Conservation (phyloP, 768 basidiomycete genomes). For the Amanita pseudoporphyria region DNA sequence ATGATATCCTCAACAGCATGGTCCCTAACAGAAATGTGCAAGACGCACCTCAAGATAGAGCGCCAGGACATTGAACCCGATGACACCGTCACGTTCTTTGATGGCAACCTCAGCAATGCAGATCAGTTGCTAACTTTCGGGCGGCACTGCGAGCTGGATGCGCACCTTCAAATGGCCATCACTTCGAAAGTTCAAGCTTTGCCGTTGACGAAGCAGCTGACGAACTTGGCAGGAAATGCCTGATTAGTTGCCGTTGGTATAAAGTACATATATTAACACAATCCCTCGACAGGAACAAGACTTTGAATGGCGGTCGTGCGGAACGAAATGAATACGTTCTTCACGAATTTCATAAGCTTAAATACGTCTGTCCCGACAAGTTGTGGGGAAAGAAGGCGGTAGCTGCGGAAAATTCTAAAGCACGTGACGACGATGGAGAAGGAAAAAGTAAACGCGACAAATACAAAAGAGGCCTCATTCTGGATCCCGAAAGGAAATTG, state of each 20-base stretch:
- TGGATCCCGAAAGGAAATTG: conserved; percentile 90
- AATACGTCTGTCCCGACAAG: too few relatives aligned
- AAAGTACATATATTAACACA: not conserved
- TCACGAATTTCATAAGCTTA: conserved; percentile 94
- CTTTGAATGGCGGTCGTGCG: conserved; percentile 92
- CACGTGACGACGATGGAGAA: conserved; percentile 47
- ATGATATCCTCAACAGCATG: conserved; percentile 98
- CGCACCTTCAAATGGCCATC: conserved; percentile 97
- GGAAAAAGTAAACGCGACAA: conserved; percentile 80
- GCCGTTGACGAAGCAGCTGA: conserved; percentile 87
- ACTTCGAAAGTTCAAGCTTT: conserved; percentile 89
- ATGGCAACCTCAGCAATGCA: conserved; percentile 68
- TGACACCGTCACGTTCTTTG: conserved; percentile 86
- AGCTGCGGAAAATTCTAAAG: too few relatives aligned
- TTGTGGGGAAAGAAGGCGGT: too few relatives aligned
- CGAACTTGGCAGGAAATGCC: conserved; percentile 92
- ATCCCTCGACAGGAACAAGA: conserved; percentile 71
- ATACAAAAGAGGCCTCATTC: conserved; percentile 97
- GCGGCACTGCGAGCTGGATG: conserved; percentile 90
- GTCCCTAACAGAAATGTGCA: conserved; percentile 97
- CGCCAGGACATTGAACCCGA: conserved; percentile 95
- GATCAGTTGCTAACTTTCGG: conserved; percentile 81
- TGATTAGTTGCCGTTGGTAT: conserved; percentile 47
- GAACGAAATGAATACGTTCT: conserved; percentile 99
- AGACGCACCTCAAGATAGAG: conserved; percentile 74